Conservation (phyloP, 768 basidiomycete genomes). For the Termitomyces sp. region DNA sequence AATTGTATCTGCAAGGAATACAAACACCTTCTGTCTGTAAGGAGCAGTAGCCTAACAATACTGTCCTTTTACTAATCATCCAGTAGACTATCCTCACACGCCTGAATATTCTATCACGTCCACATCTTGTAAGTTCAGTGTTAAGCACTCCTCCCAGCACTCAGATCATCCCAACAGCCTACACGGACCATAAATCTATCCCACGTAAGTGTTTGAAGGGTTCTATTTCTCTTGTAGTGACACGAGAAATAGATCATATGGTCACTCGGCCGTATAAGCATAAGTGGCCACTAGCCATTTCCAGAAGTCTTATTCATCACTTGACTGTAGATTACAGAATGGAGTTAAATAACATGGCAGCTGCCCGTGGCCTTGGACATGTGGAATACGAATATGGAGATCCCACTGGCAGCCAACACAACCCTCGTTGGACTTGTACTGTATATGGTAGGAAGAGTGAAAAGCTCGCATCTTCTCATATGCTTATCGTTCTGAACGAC, state of each 20-base stretch:
- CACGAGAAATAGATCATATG: not conserved
- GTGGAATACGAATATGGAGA: not conserved
- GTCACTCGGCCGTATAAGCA: not conserved
- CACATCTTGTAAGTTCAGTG: not conserved
- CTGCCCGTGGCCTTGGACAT: not conserved
- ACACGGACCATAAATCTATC: not conserved
- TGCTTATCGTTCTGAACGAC: not conserved
- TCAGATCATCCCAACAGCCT: not conserved
- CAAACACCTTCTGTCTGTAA: no score
- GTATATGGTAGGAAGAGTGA: conserved; percentile 2
- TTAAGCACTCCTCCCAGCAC: not conserved
- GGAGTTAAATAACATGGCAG: not conserved
- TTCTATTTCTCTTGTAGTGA: not conserved
- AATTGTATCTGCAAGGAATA: no score
- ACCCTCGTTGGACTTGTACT: not conserved
- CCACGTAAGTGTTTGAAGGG: not conserved
- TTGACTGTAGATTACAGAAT: not conserved
- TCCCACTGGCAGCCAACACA: not conserved
- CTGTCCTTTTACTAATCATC: no score
- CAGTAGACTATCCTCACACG: no score
- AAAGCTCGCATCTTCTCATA: not conserved
- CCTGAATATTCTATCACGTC: not conserved
- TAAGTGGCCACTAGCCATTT: not conserved
- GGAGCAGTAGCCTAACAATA: no score
- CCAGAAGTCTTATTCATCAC: not conserved